phyloP scores from a whole-genome alignment of 257 asterid species.

The Penstemon eatonii region DNA sequence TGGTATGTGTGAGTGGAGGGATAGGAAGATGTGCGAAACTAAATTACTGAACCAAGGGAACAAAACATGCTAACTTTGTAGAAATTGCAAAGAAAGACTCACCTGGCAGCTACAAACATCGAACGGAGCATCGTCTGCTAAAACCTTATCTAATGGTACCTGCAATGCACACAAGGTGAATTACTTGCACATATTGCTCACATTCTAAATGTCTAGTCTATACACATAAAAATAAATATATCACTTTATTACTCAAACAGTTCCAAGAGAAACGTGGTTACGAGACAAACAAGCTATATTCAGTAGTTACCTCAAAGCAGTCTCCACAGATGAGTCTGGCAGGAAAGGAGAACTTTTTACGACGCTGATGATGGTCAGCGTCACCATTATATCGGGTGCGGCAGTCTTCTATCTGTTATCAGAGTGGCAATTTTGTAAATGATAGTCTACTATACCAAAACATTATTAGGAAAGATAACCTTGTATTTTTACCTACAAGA shows the following conservation, averaged over 20 bases:
- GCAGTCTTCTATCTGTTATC: conserved; percentile 87
- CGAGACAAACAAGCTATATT: neutral
- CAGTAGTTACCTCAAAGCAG: conserved; percentile 76
- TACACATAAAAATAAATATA: neutral
- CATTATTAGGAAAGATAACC: neutral
- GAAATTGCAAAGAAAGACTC: conserved; percentile 30
- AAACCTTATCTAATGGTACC: conserved; percentile 74
- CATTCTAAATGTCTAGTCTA: conserved; percentile 3
- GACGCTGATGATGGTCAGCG: conserved; percentile 93
- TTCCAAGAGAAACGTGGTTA: neutral
- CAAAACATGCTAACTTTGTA: neutral
- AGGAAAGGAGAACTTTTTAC: conserved; percentile 92
- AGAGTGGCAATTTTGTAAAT: conserved; percentile 7
- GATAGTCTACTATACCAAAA: conserved; percentile 7
- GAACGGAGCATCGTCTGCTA: conserved; percentile 94
- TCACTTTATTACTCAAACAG: neutral
- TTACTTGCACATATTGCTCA: conserved; percentile 11
- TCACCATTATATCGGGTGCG: conserved; percentile 97
- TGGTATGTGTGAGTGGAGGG: neutral
- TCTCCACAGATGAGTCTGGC: conserved; percentile 96
- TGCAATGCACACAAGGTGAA: conserved; percentile 36
- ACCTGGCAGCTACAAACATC: conserved; percentile 98
- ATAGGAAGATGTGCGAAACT: conserved; percentile 5
- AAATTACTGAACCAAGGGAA: neutral
- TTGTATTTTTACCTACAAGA: conserved; percentile 8